Base-by-base conservation (phyloP, 768 basidiomycete species). In the Phaeolepiota aurea region DNA sequence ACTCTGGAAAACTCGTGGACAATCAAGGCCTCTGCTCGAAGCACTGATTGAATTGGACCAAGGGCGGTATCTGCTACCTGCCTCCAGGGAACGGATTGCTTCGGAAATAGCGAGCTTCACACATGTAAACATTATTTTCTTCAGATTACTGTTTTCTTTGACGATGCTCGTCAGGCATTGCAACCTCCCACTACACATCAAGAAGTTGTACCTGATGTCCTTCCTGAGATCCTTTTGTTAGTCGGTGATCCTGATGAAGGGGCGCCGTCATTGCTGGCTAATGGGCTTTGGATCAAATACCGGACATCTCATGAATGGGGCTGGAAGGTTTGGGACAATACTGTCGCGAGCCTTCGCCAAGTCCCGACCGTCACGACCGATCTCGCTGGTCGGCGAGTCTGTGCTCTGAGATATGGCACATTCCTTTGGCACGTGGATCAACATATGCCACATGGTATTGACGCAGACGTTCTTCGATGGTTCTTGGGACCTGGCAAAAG, bases 281-380 rank as follows among this genome's bases (percentile, higher is more conserved):
- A 82, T 48, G 72, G 73, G 34, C 64, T 90, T 11, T 90, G 87
- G 87, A 83, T 85, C 58, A 83, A 85, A 53, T 88, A 88, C 49
- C 77, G 82, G 32, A 76, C 74, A 12, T 75, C 84, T 0, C 51
- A 59, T 11, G 75, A 86, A 49, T 88, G 87, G 85, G 85, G 74
- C 1, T 82, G 77, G 77, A 82, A 80, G 49, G 82, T 83, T 14
- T 89, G 87, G 87, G 85, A 88, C 54, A 88, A 85, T 50, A 77
- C 81, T 1, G 68, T 90, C 32, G 76, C 82, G 4, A 81, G 79
- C 38, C 64, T 90, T 32, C 82, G 79, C 32, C 81, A 83, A 54
- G 68, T 85, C 32, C 76, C 80, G 4, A 57, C 59, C 32, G 73
- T 82, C 66, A 69, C 69, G 12, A 49, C 65, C 3, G 77, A 79